Base-by-base conservation (phyloP, 2,329 filamentous ascomycete species). In the Colletotrichum limetticola region DNA sequence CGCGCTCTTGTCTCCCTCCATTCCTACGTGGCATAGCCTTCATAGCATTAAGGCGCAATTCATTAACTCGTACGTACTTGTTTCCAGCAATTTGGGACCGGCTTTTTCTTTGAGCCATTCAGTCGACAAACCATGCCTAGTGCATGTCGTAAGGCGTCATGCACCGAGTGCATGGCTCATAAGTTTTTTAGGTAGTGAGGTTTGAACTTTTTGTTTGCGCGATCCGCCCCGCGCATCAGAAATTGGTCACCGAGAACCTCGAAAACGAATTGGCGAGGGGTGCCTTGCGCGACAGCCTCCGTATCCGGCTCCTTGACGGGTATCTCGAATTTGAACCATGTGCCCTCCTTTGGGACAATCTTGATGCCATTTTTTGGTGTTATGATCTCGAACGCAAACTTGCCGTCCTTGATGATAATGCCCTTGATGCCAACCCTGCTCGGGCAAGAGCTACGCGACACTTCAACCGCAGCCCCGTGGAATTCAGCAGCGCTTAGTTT, bases 151-250 rank as follows among this genome's bases (percentile, higher is more conserved):
- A 8, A 11, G 0, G 4, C 37, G 14, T 42, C 3, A 32, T 35
- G 6, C 46, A 2, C 1, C 1, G 8, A 30, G 1, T 4, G 12
- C 1, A 22, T 8, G 19, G 7, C 24, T 93, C 86, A 97, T 16
- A 97, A 82, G 75, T 94, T 91, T 61, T 91, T 88, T 75, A 95
- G 86, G 78, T 94, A 95, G 80, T 96, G 95, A 79, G 90, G 88
- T 83, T 97, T 98, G 83, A 97, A 97, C 84, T 98, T 98, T 84
- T 91, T 95, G 78, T 93, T 97, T 61, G 95, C 94, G 26, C 97
- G 87, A 80, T 98, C 96, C 19, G 93, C 91, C 2, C 96, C 92
- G 12, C 95, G 89, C 76, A 92, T 91, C 86, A 95, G 91, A 79
- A 98, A 95, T 80, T 97, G 94, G 77, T 95, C 93, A 3, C 97